Evolutionary conservation across 2,329 filamentous ascomycete species (phyloP).

Genomic region (Clonostachys rhizophaga): DNA sequence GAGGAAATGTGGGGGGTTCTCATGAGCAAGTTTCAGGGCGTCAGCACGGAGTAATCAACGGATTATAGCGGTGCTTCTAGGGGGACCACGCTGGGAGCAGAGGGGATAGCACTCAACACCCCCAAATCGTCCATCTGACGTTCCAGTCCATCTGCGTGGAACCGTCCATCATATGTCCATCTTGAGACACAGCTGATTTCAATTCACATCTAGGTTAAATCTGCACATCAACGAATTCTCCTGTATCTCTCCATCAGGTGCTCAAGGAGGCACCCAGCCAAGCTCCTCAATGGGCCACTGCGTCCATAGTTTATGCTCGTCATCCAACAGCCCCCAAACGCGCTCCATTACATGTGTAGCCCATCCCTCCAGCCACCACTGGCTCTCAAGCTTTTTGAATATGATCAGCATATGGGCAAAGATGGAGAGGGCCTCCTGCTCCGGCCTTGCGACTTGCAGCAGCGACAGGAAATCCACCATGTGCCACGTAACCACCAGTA

Average conservation of each 20-base stretch:
- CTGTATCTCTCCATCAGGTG: neutral
- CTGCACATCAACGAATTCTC: too few species aligned
- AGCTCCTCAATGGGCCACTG: conserved; percentile 19
- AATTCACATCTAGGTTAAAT: too few species aligned
- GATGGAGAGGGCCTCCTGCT: conserved; percentile 23
- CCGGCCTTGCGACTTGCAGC: conserved; percentile 11
- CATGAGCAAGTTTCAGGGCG: too few species aligned
- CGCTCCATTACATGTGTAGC: conserved; percentile 20
- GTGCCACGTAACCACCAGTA: conserved; percentile 32
- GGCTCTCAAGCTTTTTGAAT: conserved; percentile 18
- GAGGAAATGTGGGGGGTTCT: too few species aligned
- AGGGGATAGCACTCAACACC: too few species aligned
- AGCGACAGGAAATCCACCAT: conserved; percentile 27
- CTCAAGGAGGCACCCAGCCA: conserved; percentile 8
- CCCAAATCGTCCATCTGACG: too few species aligned
- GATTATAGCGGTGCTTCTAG: too few species aligned
- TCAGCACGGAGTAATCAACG: too few species aligned
- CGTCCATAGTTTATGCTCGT: conserved; percentile 27
- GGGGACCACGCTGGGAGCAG: too few species aligned
- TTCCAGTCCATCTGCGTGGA: too few species aligned
- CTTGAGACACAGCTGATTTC: too few species aligned
- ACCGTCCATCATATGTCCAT: too few species aligned
- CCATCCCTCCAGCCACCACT: conserved; percentile 32
- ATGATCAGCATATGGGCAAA: conserved; percentile 26
- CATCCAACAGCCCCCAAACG: conserved; percentile 24